Conservation (phyloP, 257 asterid species). For the Ajuga chamaepitys region DNA sequence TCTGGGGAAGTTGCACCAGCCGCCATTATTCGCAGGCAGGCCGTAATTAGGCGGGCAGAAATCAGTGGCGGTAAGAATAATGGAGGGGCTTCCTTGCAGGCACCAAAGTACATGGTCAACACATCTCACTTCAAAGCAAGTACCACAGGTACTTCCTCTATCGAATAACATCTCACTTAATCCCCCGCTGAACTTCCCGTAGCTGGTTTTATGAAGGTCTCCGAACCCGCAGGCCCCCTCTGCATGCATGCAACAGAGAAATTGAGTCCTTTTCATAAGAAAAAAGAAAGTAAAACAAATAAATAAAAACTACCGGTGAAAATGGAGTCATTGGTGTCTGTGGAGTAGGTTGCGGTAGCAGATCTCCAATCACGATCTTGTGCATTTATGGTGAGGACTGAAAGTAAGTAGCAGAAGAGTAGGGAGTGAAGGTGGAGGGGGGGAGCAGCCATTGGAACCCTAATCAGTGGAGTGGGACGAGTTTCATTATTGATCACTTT, state of each 20-base stretch:
- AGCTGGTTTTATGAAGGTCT: constrained; percentile 21
- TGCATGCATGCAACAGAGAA: constrained; percentile 9
- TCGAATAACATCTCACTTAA: constrained; percentile 25
- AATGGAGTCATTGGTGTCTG: constrained; percentile 18
- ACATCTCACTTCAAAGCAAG: constrained; percentile 29
- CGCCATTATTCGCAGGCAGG: constrained; percentile 21
- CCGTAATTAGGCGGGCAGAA: constrained; percentile 28
- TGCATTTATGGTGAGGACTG: background rate
- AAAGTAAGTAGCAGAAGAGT: constrained; percentile 12
- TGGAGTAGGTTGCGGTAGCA: constrained; percentile 25
- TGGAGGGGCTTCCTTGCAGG: constrained; percentile 13
- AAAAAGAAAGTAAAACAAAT: background rate
- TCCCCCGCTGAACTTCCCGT: constrained; percentile 22
- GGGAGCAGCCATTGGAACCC: constrained; percentile 22
- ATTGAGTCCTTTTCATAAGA: background rate
- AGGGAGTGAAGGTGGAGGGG: background rate
- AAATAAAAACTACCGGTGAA: constrained; percentile 16
- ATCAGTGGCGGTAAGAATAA: constrained; percentile 24
- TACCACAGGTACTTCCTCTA: constrained; percentile 31
- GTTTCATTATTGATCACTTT: background rate
- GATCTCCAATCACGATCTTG: constrained; percentile 19
- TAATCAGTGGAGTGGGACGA: background rate
- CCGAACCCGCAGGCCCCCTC: constrained; percentile 34
- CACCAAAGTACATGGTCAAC: constrained; percentile 10
- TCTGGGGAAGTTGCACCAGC: constrained; percentile 34